Percentiles rank a stretch among this genome's conserved stretches.
These are phyloP conservation scores for Tolypocladium tropicale DNA, from an alignment of 2,329 filamentous ascomycete species.

Conservation along the genomic window DNA sequence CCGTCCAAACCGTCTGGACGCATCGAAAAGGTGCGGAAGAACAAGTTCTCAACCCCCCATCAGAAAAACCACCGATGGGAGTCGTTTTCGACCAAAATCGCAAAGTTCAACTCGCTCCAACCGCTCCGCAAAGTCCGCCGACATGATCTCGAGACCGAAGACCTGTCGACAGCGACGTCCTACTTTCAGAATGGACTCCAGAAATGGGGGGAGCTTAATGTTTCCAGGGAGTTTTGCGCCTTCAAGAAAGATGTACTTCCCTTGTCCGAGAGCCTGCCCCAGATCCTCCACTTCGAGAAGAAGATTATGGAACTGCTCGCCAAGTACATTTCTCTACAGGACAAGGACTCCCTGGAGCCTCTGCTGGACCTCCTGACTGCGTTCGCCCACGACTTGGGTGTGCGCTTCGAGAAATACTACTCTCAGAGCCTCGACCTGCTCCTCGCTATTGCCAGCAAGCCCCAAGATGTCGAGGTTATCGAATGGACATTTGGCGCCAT, in stretches of 20 bases:
- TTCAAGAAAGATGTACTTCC: constrained; percentile 69
- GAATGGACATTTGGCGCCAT: constrained; percentile 95
- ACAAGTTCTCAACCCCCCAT: constrained; percentile 60
- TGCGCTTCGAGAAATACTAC: constrained; percentile 83
- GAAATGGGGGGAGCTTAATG: constrained; percentile 86
- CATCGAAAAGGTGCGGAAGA: constrained; percentile 59
- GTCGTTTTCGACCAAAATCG: constrained; percentile 80
- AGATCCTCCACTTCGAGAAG: constrained; percentile 84
- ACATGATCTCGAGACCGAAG: constrained; percentile 71
- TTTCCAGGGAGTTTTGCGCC: constrained; percentile 67
- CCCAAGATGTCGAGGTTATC: constrained; percentile 76
- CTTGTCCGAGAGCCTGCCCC: constrained; percentile 79
- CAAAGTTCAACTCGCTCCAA: constrained; percentile 81
- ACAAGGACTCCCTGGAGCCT: constrained; percentile 74
- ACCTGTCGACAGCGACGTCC: constrained; percentile 67
- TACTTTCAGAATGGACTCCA: constrained; percentile 76
- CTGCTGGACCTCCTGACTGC: constrained; percentile 81
- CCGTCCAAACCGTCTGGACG: constrained; percentile 53
- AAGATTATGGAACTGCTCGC: constrained; percentile 71
- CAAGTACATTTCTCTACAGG: constrained; percentile 65
- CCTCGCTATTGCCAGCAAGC: constrained; percentile 64
- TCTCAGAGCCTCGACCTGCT: constrained; percentile 64
- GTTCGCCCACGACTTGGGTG: constrained; percentile 87
- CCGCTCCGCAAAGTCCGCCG: constrained; percentile 83
- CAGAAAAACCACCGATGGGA: constrained; percentile 84